Percentiles rank a stretch among this genome's conserved stretches.
Conservation (phyloP, 108 stramenopile genomes). For the Skeletonema grethae region DNA sequence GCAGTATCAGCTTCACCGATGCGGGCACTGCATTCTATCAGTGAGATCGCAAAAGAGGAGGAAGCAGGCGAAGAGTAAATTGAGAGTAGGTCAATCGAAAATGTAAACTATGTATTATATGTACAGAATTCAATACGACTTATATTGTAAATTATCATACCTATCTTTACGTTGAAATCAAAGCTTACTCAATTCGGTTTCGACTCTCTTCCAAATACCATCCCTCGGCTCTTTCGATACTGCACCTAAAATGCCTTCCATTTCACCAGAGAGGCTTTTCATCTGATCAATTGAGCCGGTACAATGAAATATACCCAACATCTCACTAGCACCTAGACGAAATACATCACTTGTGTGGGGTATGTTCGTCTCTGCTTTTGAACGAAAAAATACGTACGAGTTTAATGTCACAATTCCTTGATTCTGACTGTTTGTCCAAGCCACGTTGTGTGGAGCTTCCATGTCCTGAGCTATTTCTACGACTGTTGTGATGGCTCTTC, state of each 20-base stretch:
- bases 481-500: conserved; percentile 51
- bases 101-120: background rate
- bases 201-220: background rate
- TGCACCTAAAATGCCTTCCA: background rate
- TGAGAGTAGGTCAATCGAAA: background rate
- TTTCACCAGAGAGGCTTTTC: conserved; percentile 9
- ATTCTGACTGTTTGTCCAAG: conserved; percentile 24
- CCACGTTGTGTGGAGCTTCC: conserved; percentile 28
- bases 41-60: conserved; percentile 37
- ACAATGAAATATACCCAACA: conserved; percentile 65
- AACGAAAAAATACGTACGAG: conserved; percentile 56
- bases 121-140: background rate
- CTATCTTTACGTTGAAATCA: background rate
- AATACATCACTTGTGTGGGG: conserved; percentile 17
- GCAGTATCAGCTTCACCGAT: conserved; percentile 41
- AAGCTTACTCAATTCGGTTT: background rate
- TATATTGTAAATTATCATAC: background rate
- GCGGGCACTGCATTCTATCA: conserved; percentile 40
- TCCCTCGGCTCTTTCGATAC: background rate
- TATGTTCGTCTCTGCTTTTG: conserved; percentile 42
- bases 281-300: conserved; percentile 44
- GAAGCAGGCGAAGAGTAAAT: conserved; percentile 26
- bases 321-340: conserved; percentile 56
- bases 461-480: conserved; percentile 46
- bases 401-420: conserved; percentile 11